A percentile compares a stretch with the other conserved stretches of the same genome.
Conservation (phyloP, 2,329 filamentous ascomycete species). For the Alternaria sp. region DNA sequence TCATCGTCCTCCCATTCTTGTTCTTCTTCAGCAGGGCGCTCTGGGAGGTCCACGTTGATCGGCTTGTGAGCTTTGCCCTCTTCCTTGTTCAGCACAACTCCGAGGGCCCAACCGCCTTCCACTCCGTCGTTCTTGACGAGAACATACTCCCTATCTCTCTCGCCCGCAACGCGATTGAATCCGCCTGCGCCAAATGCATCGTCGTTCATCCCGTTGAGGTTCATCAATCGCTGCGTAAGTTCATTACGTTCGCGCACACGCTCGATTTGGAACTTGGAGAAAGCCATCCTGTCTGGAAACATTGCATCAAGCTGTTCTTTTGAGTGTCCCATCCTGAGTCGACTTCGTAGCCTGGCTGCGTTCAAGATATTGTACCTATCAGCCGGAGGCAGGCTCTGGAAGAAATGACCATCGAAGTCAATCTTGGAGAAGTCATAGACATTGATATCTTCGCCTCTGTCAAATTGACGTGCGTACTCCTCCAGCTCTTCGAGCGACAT, state of each 20-base stretch:
- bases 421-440: constrained; percentile 97
- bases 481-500: constrained; percentile 96
- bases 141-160: constrained; percentile 92
- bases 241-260: constrained; percentile 91
- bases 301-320: constrained; percentile 96
- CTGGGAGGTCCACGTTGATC: constrained; percentile 82
- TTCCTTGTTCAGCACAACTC: constrained; percentile 88
- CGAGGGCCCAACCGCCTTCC: constrained; percentile 94
- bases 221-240: constrained; percentile 92
- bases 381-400: constrained; percentile 83
- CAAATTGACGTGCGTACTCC: constrained; percentile 90
- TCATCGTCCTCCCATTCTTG: constrained; percentile 74
- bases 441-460: constrained; percentile 86
- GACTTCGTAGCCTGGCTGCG: constrained; percentile 84
- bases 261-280: constrained; percentile 95
- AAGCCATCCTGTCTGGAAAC: constrained; percentile 98
- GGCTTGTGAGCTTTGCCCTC: constrained; percentile 82
- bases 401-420: constrained; percentile 95
- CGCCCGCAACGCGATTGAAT: constrained; percentile 75
- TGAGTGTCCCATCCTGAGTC: constrained; percentile 92
- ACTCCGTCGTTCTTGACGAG: constrained; percentile 94
- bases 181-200: constrained; percentile 70
- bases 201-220: constrained; percentile 86
- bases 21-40: constrained; percentile 58
- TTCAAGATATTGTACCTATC: constrained; percentile 98